These are phyloP conservation scores for Pholiota adiposa DNA, from an alignment of 1,284 basidiomycete species.

Conservation along the genomic window DNA sequence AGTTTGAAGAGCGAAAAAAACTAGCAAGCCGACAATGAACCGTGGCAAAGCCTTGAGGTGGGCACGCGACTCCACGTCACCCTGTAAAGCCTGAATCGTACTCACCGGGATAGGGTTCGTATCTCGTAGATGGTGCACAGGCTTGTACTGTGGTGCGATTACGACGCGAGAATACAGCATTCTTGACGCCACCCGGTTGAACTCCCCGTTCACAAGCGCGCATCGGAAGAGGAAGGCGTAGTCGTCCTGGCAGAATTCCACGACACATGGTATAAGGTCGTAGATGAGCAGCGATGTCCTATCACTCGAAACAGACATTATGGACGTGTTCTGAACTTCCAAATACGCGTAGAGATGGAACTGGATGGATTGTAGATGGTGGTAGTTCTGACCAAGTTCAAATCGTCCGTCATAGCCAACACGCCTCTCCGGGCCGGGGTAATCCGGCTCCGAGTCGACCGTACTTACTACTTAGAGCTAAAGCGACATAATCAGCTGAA, in stretches of 20 bases:
- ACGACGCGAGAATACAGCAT: conserved; percentile 48
- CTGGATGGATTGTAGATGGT: too few species aligned
- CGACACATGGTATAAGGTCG: conserved; percentile 44
- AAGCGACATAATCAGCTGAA: too few species aligned
- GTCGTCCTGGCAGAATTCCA: conserved; percentile 38
- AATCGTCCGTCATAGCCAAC: too few species aligned
- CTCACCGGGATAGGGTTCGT: conserved; percentile 38
- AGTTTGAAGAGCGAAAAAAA: too few species aligned
- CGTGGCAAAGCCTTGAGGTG: too few species aligned
- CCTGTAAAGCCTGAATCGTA: background rate
- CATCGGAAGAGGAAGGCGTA: conserved; percentile 39
- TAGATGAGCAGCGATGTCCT: conserved; percentile 22
- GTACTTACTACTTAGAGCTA: too few species aligned
- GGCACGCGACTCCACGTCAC: too few species aligned
- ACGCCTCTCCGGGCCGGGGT: too few species aligned
- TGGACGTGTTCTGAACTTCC: background rate
- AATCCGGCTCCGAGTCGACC: too few species aligned
- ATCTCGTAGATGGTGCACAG: conserved; percentile 40
- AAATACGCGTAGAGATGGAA: too few species aligned
- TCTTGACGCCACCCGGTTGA: conserved; percentile 44
- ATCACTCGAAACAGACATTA: background rate
- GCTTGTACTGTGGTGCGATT: conserved; percentile 39
- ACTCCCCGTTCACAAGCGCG: conserved; percentile 46
- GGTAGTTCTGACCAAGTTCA: too few species aligned
- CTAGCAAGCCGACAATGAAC: too few species aligned